Conservation (phyloP, 2,329 filamentous ascomycete genomes). For the Pseudocercospora macadamiae region DNA sequence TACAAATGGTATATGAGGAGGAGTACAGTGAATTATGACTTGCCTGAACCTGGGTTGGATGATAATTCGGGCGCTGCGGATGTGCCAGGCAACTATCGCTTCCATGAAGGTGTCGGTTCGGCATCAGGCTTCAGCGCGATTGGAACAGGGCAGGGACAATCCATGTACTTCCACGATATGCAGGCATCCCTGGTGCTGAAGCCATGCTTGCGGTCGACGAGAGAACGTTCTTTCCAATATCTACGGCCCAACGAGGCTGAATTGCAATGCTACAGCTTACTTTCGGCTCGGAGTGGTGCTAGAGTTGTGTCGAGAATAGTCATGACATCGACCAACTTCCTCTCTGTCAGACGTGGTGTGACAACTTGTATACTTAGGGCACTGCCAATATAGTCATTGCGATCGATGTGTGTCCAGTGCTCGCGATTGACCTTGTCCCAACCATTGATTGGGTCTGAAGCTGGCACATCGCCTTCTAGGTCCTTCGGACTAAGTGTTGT, state of each 20-base stretch:
- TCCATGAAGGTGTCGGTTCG: not conserved
- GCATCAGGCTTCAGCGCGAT: not conserved
- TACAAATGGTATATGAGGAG: not conserved
- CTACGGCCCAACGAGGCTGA: not conserved
- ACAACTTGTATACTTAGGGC: conserved; percentile 61
- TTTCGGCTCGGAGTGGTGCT: not conserved
- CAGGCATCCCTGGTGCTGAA: not conserved
- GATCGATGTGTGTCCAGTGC: conserved; percentile 59
- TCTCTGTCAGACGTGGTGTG: conserved; percentile 58
- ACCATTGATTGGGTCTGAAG: conserved; percentile 47
- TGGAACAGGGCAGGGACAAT: not conserved
- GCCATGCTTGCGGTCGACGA: not conserved
- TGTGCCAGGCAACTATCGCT: not conserved
- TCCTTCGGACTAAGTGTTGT: conserved; percentile 50
- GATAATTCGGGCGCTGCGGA: too few species aligned
- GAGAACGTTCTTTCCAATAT: not conserved
- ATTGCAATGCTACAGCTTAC: not conserved
- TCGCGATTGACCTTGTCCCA: conserved; percentile 63
- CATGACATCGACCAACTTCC: conserved; percentile 50
- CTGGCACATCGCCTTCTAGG: conserved; percentile 51
- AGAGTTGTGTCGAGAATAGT: not conserved
- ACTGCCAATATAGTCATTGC: conserved; percentile 57
- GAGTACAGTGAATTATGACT: not conserved
- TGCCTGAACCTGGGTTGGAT: too few species aligned
- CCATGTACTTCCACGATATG: not conserved